Conservation (phyloP, 2,329 filamentous ascomycete genomes). For the Didymella exigua region DNA sequence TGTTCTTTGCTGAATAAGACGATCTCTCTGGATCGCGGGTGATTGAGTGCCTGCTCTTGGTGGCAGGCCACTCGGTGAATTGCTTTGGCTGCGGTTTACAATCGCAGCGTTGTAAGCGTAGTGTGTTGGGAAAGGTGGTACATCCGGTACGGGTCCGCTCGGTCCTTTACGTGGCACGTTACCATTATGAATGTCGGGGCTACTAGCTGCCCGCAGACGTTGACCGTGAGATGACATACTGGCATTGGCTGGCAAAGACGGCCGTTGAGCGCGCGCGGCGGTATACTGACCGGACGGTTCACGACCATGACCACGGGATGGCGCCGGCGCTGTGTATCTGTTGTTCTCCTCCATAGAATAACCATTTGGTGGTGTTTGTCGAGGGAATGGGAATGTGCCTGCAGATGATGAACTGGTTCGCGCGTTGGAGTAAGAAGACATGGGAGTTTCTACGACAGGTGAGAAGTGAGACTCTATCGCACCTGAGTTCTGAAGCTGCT, state of each 20-base stretch:
- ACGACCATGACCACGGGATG: conserved; percentile 75
- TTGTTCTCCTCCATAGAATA: conserved; percentile 78
- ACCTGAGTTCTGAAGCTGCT: conserved; percentile 62
- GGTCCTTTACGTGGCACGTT: conserved; percentile 62
- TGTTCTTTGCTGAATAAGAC: conserved; percentile 51
- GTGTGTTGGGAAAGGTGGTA: conserved; percentile 60
- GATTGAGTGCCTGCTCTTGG: conserved; percentile 73
- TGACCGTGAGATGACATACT: conserved; percentile 53
- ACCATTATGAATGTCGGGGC: conserved; percentile 81
- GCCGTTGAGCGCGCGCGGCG: conserved; percentile 72
- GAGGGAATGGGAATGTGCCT: conserved; percentile 79
- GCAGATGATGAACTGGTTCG: conserved; percentile 74
- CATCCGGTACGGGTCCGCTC: conserved; percentile 56
- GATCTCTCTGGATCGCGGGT: conserved; percentile 69
- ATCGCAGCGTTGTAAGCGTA: conserved; percentile 63
- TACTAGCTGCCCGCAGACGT: conserved; percentile 86
- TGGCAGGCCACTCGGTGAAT: conserved; percentile 75
- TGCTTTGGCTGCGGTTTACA: conserved; percentile 79
- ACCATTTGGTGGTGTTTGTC: conserved; percentile 69
- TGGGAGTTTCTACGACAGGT: conserved; percentile 78
- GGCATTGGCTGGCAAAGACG: conserved; percentile 74
- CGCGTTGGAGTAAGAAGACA: conserved; percentile 60
- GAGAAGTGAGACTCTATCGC: conserved; percentile 96
- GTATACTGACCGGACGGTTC: conserved; percentile 73
- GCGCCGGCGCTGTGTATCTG: conserved; percentile 86